Evolutionary conservation across 129 eudicot species (phyloP).

Genomic region (Tagetes patula): DNA sequence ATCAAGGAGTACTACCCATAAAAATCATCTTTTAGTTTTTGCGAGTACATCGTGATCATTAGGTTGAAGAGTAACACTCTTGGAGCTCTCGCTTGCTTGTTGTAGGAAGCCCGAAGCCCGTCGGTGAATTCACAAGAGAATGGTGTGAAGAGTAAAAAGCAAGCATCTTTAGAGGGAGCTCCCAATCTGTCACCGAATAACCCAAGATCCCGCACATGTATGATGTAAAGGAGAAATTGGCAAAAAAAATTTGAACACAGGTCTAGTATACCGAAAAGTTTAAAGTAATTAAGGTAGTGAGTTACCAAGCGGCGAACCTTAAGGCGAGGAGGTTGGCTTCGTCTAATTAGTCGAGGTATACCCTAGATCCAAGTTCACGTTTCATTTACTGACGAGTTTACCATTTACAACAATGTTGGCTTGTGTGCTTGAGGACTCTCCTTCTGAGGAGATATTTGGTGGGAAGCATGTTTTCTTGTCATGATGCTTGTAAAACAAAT

Average conservation of each 20-base stretch:
- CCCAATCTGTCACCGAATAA: not conserved
- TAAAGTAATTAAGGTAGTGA: not conserved
- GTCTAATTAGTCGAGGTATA: too few species aligned
- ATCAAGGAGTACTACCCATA: too few species aligned
- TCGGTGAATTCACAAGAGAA: not conserved
- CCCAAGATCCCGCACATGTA: not conserved
- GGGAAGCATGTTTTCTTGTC: not conserved
- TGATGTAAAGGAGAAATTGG: not conserved
- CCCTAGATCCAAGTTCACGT: not conserved
- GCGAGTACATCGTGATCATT: too few species aligned
- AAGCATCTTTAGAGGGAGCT: not conserved
- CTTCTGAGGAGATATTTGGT: not conserved
- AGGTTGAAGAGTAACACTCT: too few species aligned
- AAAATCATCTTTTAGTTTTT: too few species aligned
- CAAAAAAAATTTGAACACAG: not conserved
- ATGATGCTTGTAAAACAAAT: not conserved
- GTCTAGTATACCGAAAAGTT: not conserved
- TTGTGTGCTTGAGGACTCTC: not conserved
- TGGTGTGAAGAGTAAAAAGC: conserved; percentile 8
- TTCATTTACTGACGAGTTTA: not conserved
- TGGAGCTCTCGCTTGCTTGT: too few species aligned
- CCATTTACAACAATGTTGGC: not conserved
- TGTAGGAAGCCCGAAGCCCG: too few species aligned
- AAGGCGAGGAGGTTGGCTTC: not conserved
- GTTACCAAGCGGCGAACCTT: not conserved